Conservation (phyloP, 805 yeast genomes). For the Torulaspora franciscae region DNA sequence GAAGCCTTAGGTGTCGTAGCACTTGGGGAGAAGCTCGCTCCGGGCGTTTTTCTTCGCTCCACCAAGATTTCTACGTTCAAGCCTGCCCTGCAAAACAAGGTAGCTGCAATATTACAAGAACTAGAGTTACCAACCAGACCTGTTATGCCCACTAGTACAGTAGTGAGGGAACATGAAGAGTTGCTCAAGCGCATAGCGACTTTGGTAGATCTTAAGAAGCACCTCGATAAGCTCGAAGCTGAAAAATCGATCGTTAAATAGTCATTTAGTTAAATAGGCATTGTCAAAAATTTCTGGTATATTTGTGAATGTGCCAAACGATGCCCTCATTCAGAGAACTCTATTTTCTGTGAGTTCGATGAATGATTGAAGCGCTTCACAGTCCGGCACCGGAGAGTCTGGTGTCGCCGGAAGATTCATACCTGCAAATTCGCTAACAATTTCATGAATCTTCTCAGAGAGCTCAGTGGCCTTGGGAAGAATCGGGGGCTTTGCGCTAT, state of each 20-base stretch:
- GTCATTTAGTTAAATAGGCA: background rate
- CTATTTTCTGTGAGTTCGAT: background rate
- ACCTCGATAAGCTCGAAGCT: constrained; percentile 79
- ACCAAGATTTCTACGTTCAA: constrained; percentile 71
- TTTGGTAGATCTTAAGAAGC: constrained; percentile 77
- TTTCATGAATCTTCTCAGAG: constrained; percentile 7
- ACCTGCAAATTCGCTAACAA: constrained; percentile 4
- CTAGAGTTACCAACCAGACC: constrained; percentile 77
- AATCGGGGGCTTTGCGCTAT: background rate
- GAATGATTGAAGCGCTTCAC: background rate
- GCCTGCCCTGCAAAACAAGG: constrained; percentile 65
- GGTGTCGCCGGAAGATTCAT: background rate
- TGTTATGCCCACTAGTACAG: constrained; percentile 77
- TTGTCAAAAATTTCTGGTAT: too few species aligned
- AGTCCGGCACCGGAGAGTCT: background rate
- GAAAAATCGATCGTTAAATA: constrained; percentile 53
- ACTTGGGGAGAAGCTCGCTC: constrained; percentile 63
- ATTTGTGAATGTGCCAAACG: too few species aligned
- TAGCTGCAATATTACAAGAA: constrained; percentile 63
- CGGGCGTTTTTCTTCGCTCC: constrained; percentile 83
- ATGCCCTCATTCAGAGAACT: too few species aligned
- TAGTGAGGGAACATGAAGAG: constrained; percentile 71
- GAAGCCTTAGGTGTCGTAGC: constrained; percentile 77
- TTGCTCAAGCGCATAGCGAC: constrained; percentile 64
- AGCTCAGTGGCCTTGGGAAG: constrained; percentile 1